Evolutionary conservation across 23 red algal species (phyloP), one percentile per base, ranked within the genome.

Genomic region (Gracilaria domingensis): DNA sequence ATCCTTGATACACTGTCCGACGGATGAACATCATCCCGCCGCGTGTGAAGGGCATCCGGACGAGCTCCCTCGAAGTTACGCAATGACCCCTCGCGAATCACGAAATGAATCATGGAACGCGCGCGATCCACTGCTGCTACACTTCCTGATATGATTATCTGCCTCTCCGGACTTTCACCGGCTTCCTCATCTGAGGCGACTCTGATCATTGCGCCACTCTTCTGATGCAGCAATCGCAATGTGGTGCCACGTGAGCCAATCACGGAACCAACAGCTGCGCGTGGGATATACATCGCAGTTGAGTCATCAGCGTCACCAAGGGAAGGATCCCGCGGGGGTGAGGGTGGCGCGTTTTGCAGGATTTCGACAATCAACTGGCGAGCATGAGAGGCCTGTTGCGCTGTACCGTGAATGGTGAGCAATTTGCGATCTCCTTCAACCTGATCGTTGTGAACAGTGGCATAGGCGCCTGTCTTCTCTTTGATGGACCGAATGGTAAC

Each of bases 181-280:
- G 83, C 88, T 55, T 92, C 76, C 64, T 80, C 91, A 64, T 96
- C 94, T 21, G 94, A 90, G 26, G 83, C 85, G 13, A 96, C 94
- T 8, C 80, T 67, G 20, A 96, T 93, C 6, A 58, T 60, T 8
- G 94, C 94, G 5, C 89, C 70, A 20, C 87, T 86, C 23, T 87
- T 86, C 50, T 79, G 66, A 57, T 96, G 94, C 57, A 96, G 32
- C 42, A 72, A 53, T 42, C 85, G 67, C 12, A 96, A 71, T 13
- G 88, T 92, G 36, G 90, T 83, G 25, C 94, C 94, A 24, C 73
- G 66, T 21, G 89, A 91, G 33, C 94, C 94, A 49, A 96, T 96
- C 12, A 96, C 83, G 37, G 78, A 76, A 21, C 94, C 94, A 25
- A 96, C 90, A 57, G 66, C 75, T 3, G 83, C 79, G 21, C 86